Conservation (phyloP, 1,139 yeast genomes). For the Kodamaea sp. region DNA sequence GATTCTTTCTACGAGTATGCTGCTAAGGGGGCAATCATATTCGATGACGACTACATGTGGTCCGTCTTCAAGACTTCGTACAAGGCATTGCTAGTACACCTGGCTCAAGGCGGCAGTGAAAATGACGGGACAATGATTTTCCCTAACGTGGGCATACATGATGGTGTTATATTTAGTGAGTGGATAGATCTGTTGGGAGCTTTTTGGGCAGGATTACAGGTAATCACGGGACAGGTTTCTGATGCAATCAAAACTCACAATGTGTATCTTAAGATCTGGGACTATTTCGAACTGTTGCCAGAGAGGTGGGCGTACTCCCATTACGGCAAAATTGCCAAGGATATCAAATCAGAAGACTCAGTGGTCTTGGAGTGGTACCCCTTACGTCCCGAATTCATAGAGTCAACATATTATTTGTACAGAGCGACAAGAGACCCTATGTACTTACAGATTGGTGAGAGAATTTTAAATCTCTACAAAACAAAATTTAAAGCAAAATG, state of each 20-base stretch:
- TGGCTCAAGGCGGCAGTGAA: conserved; percentile 38
- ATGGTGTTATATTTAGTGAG: conserved; percentile 51
- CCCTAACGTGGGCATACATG: conserved; percentile 55
- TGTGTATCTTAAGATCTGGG: conserved; percentile 78
- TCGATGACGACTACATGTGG: conserved; percentile 63
- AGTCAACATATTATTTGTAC: conserved; percentile 81
- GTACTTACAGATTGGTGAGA: conserved; percentile 72
- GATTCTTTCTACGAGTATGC: conserved; percentile 94
- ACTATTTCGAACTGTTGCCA: conserved; percentile 76
- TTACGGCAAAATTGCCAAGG: conserved; percentile 12
- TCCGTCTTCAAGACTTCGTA: conserved; percentile 63
- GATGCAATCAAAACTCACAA: conserved; percentile 67
- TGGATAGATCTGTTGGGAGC: conserved; percentile 92
- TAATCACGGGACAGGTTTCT: conserved; percentile 69
- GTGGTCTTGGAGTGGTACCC: conserved; percentile 86
- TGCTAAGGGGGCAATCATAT: conserved; percentile 70
- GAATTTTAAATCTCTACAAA: conserved; percentile 57
- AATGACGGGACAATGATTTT: conserved; percentile 58
- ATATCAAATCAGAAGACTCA: conserved; percentile 21
- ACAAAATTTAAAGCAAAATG: conserved; percentile 58
- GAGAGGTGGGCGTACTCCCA: conserved; percentile 71
- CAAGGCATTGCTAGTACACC: conserved; percentile 53
- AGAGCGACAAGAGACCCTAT: conserved; percentile 87
- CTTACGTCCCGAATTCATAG: conserved; percentile 86
- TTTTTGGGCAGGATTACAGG: conserved; percentile 85